Evolutionary conservation across 2,329 filamentous ascomycete genomes (phyloP), one percentile per base, ranked within the genome.

Genomic region (Botrytis byssoidea): DNA sequence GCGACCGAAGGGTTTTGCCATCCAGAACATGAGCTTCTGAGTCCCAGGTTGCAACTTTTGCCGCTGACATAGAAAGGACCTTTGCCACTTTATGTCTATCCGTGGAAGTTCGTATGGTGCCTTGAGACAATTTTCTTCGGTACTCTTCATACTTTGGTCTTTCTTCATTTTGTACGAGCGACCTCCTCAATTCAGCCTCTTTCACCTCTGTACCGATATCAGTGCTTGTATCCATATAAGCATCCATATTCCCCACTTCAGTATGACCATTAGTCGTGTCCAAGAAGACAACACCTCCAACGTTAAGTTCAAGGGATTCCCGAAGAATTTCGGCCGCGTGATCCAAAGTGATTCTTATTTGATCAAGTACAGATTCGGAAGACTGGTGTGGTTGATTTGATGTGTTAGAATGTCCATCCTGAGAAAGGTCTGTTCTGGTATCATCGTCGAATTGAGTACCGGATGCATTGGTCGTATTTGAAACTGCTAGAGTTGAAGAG

Each of bases 281-380:
- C 20, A 81, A 73, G 61, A 81, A 80, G 3, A 79, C 77, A 48
- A 80, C 78, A 6, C 79, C 79, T 16, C 79, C 79, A 64, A 74
- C 76, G 10, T 67, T 75, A 25, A 80, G 71, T 71, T 80, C 79
- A 4, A 81, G 71, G 65, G 78, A 79, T 61, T 79, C 78, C 46
- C 76, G 75, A 35, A 81, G 74, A 35, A 80, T 78, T 22, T 78
- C 72, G 12, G 79, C 79, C 18, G 79, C 79, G 55, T 77, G 74
- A 65, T 81, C 77, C 14, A 81, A 75, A 22, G 78, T 77, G 5
- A 74, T 44, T 32, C 77, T 75, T 44, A 81, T 80, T 55, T 77
- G 76, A 40, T 81, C 77, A n/a, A 81, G 68, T 40, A 78, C 74
- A 1, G 77, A 72, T 66, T 74, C 67, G 7, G 70, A 72, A 68